phyloP scores from a whole-genome alignment of 257 asterid species.

The Solanum boliviense region DNA sequence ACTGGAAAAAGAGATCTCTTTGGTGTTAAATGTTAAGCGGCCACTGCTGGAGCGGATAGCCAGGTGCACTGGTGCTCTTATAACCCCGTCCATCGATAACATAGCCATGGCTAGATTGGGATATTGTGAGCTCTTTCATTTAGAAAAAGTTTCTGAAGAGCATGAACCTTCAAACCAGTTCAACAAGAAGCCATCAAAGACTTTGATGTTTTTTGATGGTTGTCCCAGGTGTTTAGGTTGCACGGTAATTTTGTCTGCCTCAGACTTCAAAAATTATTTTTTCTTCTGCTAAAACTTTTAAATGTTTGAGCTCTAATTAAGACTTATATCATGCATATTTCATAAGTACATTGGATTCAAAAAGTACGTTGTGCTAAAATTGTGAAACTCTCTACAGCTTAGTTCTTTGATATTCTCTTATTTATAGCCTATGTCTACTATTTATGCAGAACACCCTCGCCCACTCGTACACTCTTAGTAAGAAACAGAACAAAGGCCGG shows the following conservation, averaged over 20 bases:
- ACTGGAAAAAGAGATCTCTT: constrained; percentile 77
- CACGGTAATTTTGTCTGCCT: constrained; percentile 51
- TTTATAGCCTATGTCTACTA: background rate
- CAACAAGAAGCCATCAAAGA: constrained; percentile 68
- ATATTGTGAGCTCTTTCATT: constrained; percentile 70
- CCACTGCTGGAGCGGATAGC: constrained; percentile 80
- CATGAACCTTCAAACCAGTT: constrained; percentile 62
- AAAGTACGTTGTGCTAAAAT: background rate
- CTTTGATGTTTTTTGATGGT: constrained; percentile 93
- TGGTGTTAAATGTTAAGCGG: constrained; percentile 76
- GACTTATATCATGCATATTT: background rate
- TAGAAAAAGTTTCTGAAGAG: constrained; percentile 70
- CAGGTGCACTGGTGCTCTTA: constrained; percentile 77
- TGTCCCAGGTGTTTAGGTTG: constrained; percentile 93
- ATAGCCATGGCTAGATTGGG: constrained; percentile 64
- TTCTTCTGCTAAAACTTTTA: background rate
- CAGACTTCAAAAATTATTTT: background rate
- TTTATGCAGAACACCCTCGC: background rate
- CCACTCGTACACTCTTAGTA: background rate
- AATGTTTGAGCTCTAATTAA: background rate
- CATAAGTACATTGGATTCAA: background rate
- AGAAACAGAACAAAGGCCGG: background rate
- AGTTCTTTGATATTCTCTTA: background rate
- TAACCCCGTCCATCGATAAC: constrained; percentile 73
- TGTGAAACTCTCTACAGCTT: background rate